Percentiles rank a stretch among this genome's conserved stretches.
These are phyloP conservation scores for Cryptomeria japonica DNA, from an alignment of 75 land plant genomes.

Conservation along the genomic window DNA sequence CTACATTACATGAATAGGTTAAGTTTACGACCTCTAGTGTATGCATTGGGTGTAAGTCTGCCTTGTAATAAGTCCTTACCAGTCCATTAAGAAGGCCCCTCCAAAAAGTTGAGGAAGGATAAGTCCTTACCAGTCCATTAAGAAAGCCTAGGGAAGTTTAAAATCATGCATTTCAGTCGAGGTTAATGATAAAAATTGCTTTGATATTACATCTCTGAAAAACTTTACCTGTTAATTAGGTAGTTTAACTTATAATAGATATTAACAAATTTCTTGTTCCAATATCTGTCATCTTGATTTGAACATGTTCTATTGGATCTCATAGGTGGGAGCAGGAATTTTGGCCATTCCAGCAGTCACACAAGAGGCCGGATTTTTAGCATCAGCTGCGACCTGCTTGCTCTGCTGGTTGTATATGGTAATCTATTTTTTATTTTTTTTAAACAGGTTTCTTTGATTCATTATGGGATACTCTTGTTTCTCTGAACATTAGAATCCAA, in stretches of 20 bases:
- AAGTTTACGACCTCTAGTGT: too few relatives aligned
- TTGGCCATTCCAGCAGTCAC: constrained; percentile 98
- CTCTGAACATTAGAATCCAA: neutral
- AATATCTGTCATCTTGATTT: neutral
- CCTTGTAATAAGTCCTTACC: too few relatives aligned
- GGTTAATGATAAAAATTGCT: neutral
- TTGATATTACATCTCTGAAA: neutral
- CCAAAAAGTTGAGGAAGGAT: neutral
- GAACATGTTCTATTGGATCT: neutral
- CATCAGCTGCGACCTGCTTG: constrained; percentile 77
- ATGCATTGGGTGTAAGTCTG: too few relatives aligned
- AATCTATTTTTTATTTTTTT: constrained; percentile 2
- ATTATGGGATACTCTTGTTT: neutral
- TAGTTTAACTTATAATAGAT: neutral
- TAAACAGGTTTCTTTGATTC: neutral
- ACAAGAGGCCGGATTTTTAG: constrained; percentile 91
- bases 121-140: neutral
- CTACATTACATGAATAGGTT: too few relatives aligned
- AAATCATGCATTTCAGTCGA: neutral
- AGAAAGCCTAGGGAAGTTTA: neutral
- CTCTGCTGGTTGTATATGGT: constrained; percentile 97
- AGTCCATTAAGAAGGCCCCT: too few relatives aligned
- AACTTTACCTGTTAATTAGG: neutral
- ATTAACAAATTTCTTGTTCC: neutral
- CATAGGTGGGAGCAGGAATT: constrained; percentile 94